These are phyloP conservation scores for Cercospora sesami DNA, from an alignment of 2,329 filamentous ascomycete species.

Conservation along the genomic window DNA sequence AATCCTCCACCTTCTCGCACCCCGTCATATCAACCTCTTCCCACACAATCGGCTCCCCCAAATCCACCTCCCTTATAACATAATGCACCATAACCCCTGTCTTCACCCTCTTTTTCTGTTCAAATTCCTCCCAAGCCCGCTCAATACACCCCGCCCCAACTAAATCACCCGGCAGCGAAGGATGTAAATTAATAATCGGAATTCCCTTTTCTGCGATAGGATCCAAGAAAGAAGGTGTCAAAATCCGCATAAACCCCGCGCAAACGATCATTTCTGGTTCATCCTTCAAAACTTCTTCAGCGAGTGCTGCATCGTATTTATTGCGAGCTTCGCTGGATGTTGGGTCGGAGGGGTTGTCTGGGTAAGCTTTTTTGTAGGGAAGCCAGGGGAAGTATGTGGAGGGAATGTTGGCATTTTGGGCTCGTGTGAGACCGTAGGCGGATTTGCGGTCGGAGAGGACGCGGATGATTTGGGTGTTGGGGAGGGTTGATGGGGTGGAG, in stretches of 20 bases:
- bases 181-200: slow-evolving; percentile 79
- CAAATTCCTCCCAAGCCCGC: slow-evolving; percentile 72
- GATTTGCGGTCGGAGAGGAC: slow-evolving; percentile 67
- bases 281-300: slow-evolving; percentile 63
- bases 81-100: slow-evolving; percentile 89
- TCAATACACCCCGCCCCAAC: slow-evolving; percentile 73
- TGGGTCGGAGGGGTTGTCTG: slow-evolving; percentile 50
- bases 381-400: slow-evolving; percentile 81
- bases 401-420: slow-evolving; percentile 62
- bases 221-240: slow-evolving; percentile 67
- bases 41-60: slow-evolving; percentile 71
- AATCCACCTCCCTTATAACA: slow-evolving; percentile 73
- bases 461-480: slow-evolving; percentile 57
- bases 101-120: slow-evolving; percentile 64
- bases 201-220: slow-evolving; percentile 64
- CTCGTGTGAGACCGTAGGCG: slow-evolving; percentile 65
- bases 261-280: slow-evolving; percentile 74
- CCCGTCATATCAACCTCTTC: slow-evolving; percentile 65
- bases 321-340: slow-evolving; percentile 54
- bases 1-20: slow-evolving; percentile 60
- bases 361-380: slow-evolving; percentile 69
- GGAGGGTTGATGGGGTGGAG: slow-evolving; percentile 42
- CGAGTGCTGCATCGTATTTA: slow-evolving; percentile 74
- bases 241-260: slow-evolving; percentile 85
- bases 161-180: slow-evolving; percentile 70